Evolutionary conservation across 306 rosid species (phyloP).

Genomic region (Sophora flavescens): DNA sequence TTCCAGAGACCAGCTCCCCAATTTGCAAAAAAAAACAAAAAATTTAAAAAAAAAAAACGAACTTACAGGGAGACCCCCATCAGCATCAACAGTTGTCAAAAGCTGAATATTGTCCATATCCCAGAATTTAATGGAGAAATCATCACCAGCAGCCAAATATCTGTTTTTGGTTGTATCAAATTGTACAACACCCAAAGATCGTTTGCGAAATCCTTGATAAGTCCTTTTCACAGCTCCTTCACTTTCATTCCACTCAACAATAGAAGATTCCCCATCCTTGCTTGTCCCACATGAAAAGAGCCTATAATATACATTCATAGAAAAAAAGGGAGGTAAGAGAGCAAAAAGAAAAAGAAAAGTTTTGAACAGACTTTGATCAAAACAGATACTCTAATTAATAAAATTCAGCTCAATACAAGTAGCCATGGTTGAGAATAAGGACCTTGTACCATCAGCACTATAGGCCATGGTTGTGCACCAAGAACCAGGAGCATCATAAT

Average conservation of each 20-base stretch:
- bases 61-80: slow-evolving; percentile 96
- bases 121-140: slow-evolving; percentile 95
- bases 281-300: slow-evolving; percentile 98
- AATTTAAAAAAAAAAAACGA: not conserved
- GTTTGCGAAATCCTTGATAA: slow-evolving; percentile 87
- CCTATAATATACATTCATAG: slow-evolving; percentile 52
- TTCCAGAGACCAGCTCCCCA: not conserved
- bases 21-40: slow-evolving; percentile 30
- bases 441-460: slow-evolving; percentile 99
- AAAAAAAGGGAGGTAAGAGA: not conserved
- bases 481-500: slow-evolving; percentile 97
- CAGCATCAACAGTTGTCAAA: slow-evolving; percentile 88
- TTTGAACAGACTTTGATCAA: slow-evolving; percentile 23
- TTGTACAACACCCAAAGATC: slow-evolving; percentile 87
- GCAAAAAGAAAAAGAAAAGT: not conserved
- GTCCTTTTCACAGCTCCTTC: slow-evolving; percentile 97
- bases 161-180: slow-evolving; percentile 92
- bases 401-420: slow-evolving; percentile 40
- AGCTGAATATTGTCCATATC: slow-evolving; percentile 96
- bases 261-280: slow-evolving; percentile 89
- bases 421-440: slow-evolving; percentile 42
- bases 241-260: slow-evolving; percentile 99
- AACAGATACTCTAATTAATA: slow-evolving; percentile 16
- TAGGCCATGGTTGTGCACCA: slow-evolving; percentile 99
- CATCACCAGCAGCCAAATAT: slow-evolving; percentile 96